A percentile compares a stretch with the other conserved stretches of the same genome.
Evolutionary conservation across 2,329 filamentous ascomycete genomes (phyloP).

Genomic region (Zymoseptoria brevis): DNA sequence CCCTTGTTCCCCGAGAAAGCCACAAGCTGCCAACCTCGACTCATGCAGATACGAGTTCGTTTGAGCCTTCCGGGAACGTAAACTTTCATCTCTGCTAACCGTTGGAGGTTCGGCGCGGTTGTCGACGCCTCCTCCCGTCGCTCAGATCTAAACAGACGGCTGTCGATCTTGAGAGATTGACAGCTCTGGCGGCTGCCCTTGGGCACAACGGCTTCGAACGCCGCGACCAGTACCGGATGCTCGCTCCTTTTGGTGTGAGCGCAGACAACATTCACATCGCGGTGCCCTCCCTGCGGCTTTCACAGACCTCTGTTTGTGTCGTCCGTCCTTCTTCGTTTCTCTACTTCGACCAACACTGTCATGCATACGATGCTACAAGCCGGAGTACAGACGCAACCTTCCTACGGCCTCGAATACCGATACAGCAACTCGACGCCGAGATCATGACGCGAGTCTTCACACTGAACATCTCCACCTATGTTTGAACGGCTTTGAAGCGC

Average conservation of each 20-base stretch:
- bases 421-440: not conserved
- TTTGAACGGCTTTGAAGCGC: not conserved
- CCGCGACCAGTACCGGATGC: not conserved
- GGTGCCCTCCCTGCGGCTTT: not conserved
- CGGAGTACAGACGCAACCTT: not conserved
- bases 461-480: not conserved
- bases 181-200: not conserved
- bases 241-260: not conserved
- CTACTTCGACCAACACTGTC: not conserved
- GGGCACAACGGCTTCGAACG: not conserved
- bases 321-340: not conserved
- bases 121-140: not conserved
- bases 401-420: not conserved
- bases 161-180: not conserved
- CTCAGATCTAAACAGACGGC: not conserved
- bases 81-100: not conserved
- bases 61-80: not conserved
- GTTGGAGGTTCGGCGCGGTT: not conserved
- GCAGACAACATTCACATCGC: not conserved
- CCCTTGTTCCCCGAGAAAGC: not conserved
- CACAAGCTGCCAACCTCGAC: not conserved
- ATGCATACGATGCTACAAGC: not conserved
- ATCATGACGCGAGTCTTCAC: not conserved
- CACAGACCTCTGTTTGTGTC: not conserved
- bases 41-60: not conserved